These are phyloP conservation scores for Sutorius australiensis DNA, from an alignment of 768 basidiomycete genomes.

Conservation along the genomic window DNA sequence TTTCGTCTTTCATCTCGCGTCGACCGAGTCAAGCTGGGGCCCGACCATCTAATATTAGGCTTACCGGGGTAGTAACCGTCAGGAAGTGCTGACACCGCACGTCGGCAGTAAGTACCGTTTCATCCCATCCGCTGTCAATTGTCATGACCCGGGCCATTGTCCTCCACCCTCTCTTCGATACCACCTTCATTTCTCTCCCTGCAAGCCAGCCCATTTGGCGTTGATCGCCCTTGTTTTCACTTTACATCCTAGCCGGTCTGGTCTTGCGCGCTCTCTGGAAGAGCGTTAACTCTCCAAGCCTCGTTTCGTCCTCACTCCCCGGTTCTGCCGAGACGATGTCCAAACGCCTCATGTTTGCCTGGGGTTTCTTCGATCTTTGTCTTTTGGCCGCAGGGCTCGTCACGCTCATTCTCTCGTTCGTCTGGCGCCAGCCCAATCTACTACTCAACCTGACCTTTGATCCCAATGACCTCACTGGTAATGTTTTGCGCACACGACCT, in stretches of 20 bases:
- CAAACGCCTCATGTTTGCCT: constrained; percentile 62
- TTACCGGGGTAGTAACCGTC: constrained; percentile 6
- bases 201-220: constrained; percentile 53
- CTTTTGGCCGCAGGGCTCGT: constrained; percentile 70
- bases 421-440: constrained; percentile 67
- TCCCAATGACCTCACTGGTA: constrained; percentile 55
- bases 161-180: background rate
- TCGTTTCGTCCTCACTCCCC: background rate
- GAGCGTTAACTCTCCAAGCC: constrained; percentile 30
- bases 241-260: constrained; percentile 41
- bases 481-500: constrained; percentile 19
- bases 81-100: background rate
- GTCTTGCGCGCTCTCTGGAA: constrained; percentile 49
- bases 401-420: constrained; percentile 60
- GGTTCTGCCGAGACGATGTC: constrained; percentile 56
- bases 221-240: constrained; percentile 59
- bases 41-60: background rate
- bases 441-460: constrained; percentile 72
- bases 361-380: constrained; percentile 66
- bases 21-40: background rate
- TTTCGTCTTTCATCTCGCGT: background rate
- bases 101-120: constrained; percentile 8
- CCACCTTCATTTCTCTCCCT: constrained; percentile 16
- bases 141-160: background rate
- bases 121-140: constrained; percentile 1